Percentiles rank a stretch among this genome's conserved stretches.
Conservation (phyloP, 768 basidiomycete species). For the Suillus americanus region DNA sequence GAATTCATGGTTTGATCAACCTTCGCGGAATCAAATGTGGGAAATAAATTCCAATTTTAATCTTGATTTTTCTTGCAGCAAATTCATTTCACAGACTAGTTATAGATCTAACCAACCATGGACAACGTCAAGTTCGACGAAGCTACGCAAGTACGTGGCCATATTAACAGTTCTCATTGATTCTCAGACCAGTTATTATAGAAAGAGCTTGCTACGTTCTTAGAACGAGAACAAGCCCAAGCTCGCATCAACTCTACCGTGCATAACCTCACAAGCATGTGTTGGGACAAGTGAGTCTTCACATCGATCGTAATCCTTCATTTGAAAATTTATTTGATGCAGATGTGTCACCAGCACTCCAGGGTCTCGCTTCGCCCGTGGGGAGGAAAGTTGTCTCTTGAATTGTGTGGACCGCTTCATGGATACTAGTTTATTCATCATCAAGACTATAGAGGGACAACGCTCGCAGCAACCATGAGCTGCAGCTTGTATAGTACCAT, state of each 20-base stretch:
- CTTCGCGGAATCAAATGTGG: conserved; percentile 14
- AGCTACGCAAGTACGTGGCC: conserved; percentile 58
- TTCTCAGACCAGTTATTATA: conserved; percentile 31
- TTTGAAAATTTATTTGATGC: conserved; percentile 15
- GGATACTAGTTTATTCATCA: conserved; percentile 82
- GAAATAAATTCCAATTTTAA: neutral
- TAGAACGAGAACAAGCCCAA: conserved; percentile 83
- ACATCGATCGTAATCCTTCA: neutral
- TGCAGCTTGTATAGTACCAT: neutral
- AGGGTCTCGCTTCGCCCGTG: conserved; percentile 72
- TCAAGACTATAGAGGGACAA: conserved; percentile 55
- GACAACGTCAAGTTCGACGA: conserved; percentile 66
- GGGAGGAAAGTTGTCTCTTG: conserved; percentile 78
- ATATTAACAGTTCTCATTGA: conserved; percentile 2
- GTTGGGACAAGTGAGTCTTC: conserved; percentile 83
- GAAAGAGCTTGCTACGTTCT: conserved; percentile 81
- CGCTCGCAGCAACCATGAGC: conserved; percentile 38
- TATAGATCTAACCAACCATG: conserved; percentile 32
- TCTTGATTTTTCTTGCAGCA: conserved; percentile 22
- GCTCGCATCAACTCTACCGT: conserved; percentile 67
- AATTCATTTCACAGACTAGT: neutral
- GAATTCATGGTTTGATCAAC: conserved; percentile 6
- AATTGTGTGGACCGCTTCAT: conserved; percentile 94
- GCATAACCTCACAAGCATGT: conserved; percentile 78
- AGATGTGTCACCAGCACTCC: conserved; percentile 84